A percentile compares a stretch with the other conserved stretches of the same genome.
Conservation (phyloP, 2,329 filamentous ascomycete species). For the Pseudocercospora eumusae region DNA sequence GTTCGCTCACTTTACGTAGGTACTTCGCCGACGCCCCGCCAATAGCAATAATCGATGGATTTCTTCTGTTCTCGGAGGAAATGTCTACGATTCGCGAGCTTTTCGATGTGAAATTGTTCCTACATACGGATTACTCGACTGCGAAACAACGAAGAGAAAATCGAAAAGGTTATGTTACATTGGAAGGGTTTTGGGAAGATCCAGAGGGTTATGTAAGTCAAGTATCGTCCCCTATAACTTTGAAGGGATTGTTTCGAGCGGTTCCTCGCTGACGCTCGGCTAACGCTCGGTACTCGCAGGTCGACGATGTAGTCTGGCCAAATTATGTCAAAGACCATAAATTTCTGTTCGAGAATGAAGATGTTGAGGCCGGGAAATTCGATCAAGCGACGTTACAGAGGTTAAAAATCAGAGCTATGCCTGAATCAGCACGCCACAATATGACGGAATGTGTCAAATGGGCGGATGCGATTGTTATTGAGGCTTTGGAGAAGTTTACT, state of each 20-base stretch:
- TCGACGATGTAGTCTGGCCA: slow-evolving; percentile 89
- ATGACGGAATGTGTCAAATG: slow-evolving; percentile 43
- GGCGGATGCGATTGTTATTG: slow-evolving; percentile 40
- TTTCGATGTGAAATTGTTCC: slow-evolving; percentile 76
- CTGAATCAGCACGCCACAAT: slow-evolving; percentile 32
- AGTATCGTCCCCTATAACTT: too few species aligned
- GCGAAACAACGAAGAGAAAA: slow-evolving; percentile 68
- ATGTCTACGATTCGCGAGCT: slow-evolving; percentile 55
- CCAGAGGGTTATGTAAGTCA: slow-evolving; percentile 78
- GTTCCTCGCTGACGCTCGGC: background rate
- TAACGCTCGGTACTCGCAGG: background rate
- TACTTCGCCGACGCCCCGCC: slow-evolving; percentile 35
- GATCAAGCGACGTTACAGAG: slow-evolving; percentile 46
- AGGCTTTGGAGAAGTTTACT: slow-evolving; percentile 28
- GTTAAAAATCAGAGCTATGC: slow-evolving; percentile 38
- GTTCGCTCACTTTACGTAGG: too few species aligned
- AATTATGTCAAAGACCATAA: slow-evolving; percentile 81
- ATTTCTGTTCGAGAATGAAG: slow-evolving; percentile 72
- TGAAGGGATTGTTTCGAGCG: too few species aligned
- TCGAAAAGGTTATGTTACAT: slow-evolving; percentile 73
- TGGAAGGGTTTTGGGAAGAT: slow-evolving; percentile 89
- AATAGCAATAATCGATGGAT: slow-evolving; percentile 82
- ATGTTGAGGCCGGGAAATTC: slow-evolving; percentile 62
- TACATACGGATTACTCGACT: slow-evolving; percentile 66
- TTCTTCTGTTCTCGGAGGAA: slow-evolving; percentile 73